Base-by-base conservation (phyloP, 495 filamentous ascomycete genomes). In the Penicillium egyptiacum region DNA sequence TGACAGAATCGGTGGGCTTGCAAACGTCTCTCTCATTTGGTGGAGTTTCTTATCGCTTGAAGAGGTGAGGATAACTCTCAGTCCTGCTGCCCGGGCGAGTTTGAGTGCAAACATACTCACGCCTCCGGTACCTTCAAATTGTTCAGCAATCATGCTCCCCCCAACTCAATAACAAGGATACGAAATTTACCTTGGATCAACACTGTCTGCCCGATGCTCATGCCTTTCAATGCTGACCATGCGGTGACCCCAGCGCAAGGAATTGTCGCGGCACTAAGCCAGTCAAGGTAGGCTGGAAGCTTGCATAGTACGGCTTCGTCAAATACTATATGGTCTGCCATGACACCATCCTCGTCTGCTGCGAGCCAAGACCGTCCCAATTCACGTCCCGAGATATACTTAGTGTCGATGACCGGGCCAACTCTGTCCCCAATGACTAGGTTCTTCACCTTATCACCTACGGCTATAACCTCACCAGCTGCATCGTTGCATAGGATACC, bases 191-290 rank as follows among this genome's bases (percentile, higher is more conserved):
- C 74, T 66, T 77, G 73, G 44, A 77, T 65, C 49, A 77, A 58
- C 19, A 76, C 70, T 12, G 53, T 75, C 49, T 68, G 50, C 5
- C 75, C 75, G 22, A 70, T 68, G 20, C 61, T 60, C 19, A 68
- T 49, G 0, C 62, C 67, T 43, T 67, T 67, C 51, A 78, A 50
- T 10, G 70, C 72, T 22, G 65, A 53, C 72, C 75, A 78, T 4
- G 75, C 75, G 14, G 75, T 76, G 0, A 71, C 62, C 0, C 72
- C 75, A 12, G 72, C 74, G 55, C 70, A 73, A 12, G 72, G 70
- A n/a, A 75, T 62, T 0, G 62, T 62, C 31, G 53, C 46, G n/a
- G 71, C 74, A 7, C 63, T 48, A 5, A 60, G 55, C 63, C 66
- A 78, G 41, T 60, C 45, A 41, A 78, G 53, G 55, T 73, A 61